Evolutionary conservation across 139 green algal genomes (phyloP).

Genomic region (Chlamydomonas urium): DNA sequence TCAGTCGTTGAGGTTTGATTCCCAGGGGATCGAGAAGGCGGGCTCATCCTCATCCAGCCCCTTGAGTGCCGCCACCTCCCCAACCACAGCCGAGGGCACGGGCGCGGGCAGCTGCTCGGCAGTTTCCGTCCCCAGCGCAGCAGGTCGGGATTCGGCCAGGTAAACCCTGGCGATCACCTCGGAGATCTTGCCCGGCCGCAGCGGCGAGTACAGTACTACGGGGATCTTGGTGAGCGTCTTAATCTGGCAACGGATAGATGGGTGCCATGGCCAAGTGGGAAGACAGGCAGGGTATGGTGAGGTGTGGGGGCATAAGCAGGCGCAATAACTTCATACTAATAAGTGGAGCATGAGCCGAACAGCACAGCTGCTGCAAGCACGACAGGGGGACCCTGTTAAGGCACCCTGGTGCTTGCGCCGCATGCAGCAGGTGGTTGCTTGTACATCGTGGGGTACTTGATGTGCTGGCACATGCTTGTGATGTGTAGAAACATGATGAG

Average conservation of each 20-base stretch:
- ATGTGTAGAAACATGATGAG: not conserved
- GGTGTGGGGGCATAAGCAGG: too few relatives aligned
- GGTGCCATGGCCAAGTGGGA: not conserved
- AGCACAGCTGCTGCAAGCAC: not conserved
- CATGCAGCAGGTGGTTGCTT: not conserved
- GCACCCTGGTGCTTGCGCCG: not conserved
- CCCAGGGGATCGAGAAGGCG: constrained; percentile 4
- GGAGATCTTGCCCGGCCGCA: constrained; percentile 10
- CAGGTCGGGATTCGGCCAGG: not conserved
- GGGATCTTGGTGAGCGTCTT: not conserved
- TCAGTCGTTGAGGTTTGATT: too few relatives aligned
- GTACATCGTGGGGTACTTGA: not conserved
- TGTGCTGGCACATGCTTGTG: not conserved
- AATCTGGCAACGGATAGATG: not conserved
- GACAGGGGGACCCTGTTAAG: not conserved
- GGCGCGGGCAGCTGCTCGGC: not conserved
- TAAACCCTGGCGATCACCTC: not conserved
- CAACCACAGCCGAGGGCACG: not conserved
- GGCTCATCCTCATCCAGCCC: not conserved
- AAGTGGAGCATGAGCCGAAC: not conserved
- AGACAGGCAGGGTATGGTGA: not conserved
- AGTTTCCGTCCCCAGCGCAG: not conserved
- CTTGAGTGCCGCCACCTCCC: not conserved
- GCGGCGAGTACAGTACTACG: constrained; percentile 8
- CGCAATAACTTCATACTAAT: not conserved